Evolutionary conservation across 768 basidiomycete species (phyloP).

Genomic region (Serendipita vermifera): DNA sequence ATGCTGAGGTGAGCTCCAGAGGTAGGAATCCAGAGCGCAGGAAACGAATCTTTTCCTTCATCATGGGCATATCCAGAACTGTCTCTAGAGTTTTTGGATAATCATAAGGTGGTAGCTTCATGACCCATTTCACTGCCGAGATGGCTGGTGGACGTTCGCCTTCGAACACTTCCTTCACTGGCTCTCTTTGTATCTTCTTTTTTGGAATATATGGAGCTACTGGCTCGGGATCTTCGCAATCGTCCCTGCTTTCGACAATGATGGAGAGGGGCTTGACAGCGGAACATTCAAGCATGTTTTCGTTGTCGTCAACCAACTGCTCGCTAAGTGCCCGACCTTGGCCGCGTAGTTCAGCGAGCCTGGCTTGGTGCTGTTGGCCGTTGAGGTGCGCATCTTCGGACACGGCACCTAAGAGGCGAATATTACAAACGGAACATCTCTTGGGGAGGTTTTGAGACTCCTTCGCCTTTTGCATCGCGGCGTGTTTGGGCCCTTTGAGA

Average conservation of each 20-base stretch:
- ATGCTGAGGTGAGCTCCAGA: slow-evolving; percentile 23
- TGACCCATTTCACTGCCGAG: slow-evolving; percentile 4
- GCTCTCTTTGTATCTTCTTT: slow-evolving; percentile 18
- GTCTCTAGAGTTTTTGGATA: neutral
- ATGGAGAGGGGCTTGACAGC: slow-evolving; percentile 35
- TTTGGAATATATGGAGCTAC: slow-evolving; percentile 35
- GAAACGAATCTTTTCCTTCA: slow-evolving; percentile 21
- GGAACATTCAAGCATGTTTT: slow-evolving; percentile 14
- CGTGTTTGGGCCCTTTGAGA: neutral
- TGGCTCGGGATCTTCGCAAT: slow-evolving; percentile 36
- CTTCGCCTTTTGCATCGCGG: neutral
- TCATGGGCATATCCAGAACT: slow-evolving; percentile 20
- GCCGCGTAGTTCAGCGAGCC: neutral
- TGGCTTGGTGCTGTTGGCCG: neutral
- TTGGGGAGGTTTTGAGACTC: neutral
- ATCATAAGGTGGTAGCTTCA: neutral
- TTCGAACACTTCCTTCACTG: slow-evolving; percentile 14
- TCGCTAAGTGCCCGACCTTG: neutral
- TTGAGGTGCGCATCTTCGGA: neutral
- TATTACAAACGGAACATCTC: neutral
- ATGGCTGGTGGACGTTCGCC: slow-evolving; percentile 14
- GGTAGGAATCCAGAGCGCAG: slow-evolving; percentile 28
- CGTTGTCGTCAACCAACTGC: neutral
- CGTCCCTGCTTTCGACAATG: slow-evolving; percentile 34
- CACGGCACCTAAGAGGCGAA: neutral